These are phyloP conservation scores for Pezicula radicicola DNA, from an alignment of 2,329 filamentous ascomycete genomes.

Conservation along the genomic window DNA sequence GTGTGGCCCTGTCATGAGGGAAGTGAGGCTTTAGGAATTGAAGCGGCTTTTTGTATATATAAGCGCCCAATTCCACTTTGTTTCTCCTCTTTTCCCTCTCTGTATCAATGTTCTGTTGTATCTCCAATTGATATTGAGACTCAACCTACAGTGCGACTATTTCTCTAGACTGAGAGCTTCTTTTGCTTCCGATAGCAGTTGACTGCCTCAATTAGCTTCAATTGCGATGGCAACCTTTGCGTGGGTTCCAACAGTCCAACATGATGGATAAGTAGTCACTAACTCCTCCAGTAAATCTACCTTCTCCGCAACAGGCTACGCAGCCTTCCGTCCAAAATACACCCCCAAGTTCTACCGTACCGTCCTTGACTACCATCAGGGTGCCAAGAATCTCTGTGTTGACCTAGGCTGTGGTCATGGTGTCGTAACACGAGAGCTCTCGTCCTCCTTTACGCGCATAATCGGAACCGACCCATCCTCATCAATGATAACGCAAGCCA, in stretches of 20 bases:
- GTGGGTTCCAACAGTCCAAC: constrained; percentile 28
- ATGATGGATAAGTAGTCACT: constrained; percentile 11
- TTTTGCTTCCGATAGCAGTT: neutral
- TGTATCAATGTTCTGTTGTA: too few relatives aligned
- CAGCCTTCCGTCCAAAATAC: constrained; percentile 57
- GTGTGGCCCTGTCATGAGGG: too few relatives aligned
- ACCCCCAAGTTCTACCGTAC: constrained; percentile 50
- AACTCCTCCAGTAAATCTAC: constrained; percentile 43
- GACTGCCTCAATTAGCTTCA: neutral
- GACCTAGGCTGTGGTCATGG: constrained; percentile 66
- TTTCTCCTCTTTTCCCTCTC: too few relatives aligned
- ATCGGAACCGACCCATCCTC: constrained; percentile 55
- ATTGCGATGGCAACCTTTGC: constrained; percentile 45
- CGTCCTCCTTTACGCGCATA: constrained; percentile 46
- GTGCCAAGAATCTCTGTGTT: constrained; percentile 35
- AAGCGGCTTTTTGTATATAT: too few relatives aligned
- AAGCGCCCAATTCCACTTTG: too few relatives aligned
- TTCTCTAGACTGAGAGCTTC: neutral
- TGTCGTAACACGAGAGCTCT: constrained; percentile 50
- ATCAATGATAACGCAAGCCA: constrained; percentile 53
- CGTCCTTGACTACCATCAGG: constrained; percentile 51
- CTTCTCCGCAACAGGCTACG: constrained; percentile 56
- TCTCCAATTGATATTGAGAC: too few relatives aligned
- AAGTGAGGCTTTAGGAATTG: too few relatives aligned
- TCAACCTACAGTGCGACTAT: too few relatives aligned